Conservation (phyloP, 805 yeast species). For the Metschnikowia anglica region DNA sequence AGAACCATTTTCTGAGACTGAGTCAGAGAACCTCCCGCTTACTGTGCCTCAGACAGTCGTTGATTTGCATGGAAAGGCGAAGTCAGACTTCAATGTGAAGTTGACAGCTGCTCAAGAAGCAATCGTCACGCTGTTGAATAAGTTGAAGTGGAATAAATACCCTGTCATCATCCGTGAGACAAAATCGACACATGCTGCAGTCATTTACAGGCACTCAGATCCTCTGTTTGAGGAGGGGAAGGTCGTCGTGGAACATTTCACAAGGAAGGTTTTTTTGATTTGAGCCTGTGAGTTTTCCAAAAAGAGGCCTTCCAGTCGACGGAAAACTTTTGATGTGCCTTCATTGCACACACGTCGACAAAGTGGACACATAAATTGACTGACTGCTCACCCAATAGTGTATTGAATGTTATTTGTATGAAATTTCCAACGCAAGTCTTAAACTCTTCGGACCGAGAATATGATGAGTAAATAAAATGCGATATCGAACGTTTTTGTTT, state of each 20-base stretch:
- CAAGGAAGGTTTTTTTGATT: constrained; percentile 34
- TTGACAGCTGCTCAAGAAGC: constrained; percentile 11
- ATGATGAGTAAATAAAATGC: no score
- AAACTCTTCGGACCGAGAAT: not conserved
- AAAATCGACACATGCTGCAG: constrained; percentile 75
- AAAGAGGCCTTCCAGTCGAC: no score
- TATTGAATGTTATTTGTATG: not conserved
- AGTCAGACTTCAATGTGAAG: constrained; percentile 12
- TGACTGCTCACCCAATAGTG: not conserved
- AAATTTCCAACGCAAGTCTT: not conserved
- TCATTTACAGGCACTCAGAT: constrained; percentile 61
- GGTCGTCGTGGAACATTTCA: constrained; percentile 63
- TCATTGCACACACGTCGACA: no score
- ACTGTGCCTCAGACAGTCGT: constrained; percentile 4
- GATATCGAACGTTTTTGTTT: no score
- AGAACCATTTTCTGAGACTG: not conserved
- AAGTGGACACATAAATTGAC: not conserved
- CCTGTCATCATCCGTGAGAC: constrained; percentile 52
- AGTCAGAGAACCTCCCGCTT: not conserved
- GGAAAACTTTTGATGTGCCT: not conserved
- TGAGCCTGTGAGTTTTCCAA: not conserved
- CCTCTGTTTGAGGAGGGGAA: constrained; percentile 65
- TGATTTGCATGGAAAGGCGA: constrained; percentile 14
- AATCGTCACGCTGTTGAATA: constrained; percentile 12
- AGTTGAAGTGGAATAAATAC: constrained; percentile 16